Evolutionary conservation across 805 yeast species (phyloP), one percentile per base, ranked within the genome.

Genomic region (Debaryomyces tyrocola): DNA sequence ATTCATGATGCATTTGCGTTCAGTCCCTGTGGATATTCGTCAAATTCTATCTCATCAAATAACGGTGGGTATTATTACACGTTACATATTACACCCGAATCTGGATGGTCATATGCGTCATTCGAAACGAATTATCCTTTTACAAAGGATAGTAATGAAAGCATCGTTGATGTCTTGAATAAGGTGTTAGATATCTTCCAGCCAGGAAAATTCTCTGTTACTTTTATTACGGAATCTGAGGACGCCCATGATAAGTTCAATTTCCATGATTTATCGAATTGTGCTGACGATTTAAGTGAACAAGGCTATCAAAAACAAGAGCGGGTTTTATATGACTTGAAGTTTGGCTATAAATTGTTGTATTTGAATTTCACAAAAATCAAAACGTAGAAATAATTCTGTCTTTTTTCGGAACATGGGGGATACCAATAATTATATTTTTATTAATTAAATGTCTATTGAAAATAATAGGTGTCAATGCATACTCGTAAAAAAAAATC

Each of bases 61-160:
- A 48, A 53, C 17, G 73, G 65, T 8, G 68, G 66, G 17, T 75
- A 78, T 55, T 82, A 81, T 59, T 87, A 86, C 61, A 92, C 97
- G 7, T 74, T 91, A 48, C 98, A 94, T 63, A 87, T 94, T 36
- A 94, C 99, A 0, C 98, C 98, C 0, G 98, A 94, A 63, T 63
- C 74, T 18, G 96, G 92, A 33, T 92, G 95, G 90, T 89, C 97
- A 4, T 92, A 92, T 66, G 98, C 98, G 4, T 87, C 96, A 8
- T 94, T 94, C 65, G 98, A 94, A 64, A 83, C 97, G 17, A 92
- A 89, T 64, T 88, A 83, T 35, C 84, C 86, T 6, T 73, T 73
- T 42, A 69, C 79, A 9, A 55, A 52, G 41, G 51, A 66, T 38
- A 37, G 54, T 56, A 50, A 64, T 27, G 55, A 63, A 11, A 67